A percentile compares a stretch with the other conserved stretches of the same genome.
Evolutionary conservation across 1,284 basidiomycete genomes (phyloP).

Genomic region (Coniferiporia weirii): DNA sequence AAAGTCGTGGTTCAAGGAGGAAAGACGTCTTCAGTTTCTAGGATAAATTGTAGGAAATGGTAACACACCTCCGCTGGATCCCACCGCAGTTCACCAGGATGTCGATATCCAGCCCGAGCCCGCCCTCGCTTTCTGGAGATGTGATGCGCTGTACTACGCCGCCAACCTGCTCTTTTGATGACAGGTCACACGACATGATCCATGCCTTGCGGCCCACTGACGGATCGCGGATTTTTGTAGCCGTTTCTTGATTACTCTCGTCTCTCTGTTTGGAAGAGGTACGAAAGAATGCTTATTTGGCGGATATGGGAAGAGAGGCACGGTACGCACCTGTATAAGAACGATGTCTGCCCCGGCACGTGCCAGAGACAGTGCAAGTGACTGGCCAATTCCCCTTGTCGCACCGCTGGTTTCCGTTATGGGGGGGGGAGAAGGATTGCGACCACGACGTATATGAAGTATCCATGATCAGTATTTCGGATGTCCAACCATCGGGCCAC

Average conservation of each 20-base stretch:
- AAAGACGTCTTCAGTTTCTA: not conserved
- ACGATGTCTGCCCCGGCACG: constrained; percentile 23
- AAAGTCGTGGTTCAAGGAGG: too few species aligned
- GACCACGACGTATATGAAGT: not conserved
- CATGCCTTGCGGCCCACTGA: constrained; percentile 10
- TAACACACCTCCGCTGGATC: constrained; percentile 76
- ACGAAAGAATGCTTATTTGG: not conserved
- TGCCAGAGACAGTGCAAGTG: constrained; percentile 13
- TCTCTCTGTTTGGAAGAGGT: constrained; percentile 10
- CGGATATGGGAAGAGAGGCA: not conserved
- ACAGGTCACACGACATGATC: constrained; percentile 56
- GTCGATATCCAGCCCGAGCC: constrained; percentile 51
- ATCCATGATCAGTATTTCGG: not conserved
- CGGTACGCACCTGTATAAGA: constrained; percentile 9
- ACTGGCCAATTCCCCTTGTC: constrained; percentile 19
- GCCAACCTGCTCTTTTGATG: constrained; percentile 62
- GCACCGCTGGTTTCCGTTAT: too few species aligned
- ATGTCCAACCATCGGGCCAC: too few species aligned
- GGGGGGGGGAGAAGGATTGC: not conserved
- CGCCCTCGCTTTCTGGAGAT: constrained; percentile 45
- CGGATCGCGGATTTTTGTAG: constrained; percentile 9
- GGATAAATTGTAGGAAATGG: not conserved
- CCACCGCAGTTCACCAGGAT: constrained; percentile 93
- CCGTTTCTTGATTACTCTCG: constrained; percentile 16
- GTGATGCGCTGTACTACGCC: constrained; percentile 61